Percentiles rank a stretch among this genome's conserved stretches.
Conservation (phyloP, 169 alveolate species). For the Sarcocystis neurona region DNA sequence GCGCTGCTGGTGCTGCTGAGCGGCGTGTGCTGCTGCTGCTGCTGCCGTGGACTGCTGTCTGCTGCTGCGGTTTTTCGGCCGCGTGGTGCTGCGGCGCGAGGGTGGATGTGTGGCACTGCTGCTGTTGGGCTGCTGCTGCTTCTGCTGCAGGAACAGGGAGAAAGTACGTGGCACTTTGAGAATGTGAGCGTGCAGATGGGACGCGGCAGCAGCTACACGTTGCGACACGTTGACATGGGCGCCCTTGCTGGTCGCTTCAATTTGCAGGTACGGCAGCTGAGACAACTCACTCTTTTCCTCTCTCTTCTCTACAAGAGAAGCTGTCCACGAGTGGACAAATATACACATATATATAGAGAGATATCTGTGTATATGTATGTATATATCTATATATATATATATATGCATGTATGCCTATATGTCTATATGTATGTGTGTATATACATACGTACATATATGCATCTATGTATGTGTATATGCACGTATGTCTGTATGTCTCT, state of each 20-base stretch:
- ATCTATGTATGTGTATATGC: too few relatives aligned
- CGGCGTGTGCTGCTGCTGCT: neutral
- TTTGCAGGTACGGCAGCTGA: constrained; percentile 63
- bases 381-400: too few relatives aligned
- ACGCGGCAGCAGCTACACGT: constrained; percentile 55
- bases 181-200: constrained; percentile 70
- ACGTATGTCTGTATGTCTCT: neutral
- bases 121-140: neutral
- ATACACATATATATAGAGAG: neutral
- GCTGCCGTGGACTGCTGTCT: neutral
- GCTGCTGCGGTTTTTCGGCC: neutral
- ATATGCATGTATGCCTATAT: neutral
- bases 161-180: constrained; percentile 67
- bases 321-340: too few relatives aligned
- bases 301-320: too few relatives aligned
- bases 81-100: neutral
- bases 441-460: too few relatives aligned
- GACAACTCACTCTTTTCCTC: too few relatives aligned
- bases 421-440: neutral
- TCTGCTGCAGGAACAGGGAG: constrained; percentile 65
- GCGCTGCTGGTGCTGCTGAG: too few relatives aligned
- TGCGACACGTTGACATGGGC: constrained; percentile 68
- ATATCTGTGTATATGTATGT: neutral
- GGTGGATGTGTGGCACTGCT: neutral
- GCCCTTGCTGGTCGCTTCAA: constrained; percentile 68